Conservation (phyloP, 768 basidiomycete genomes). For the Symmetrospora coprosmae region DNA sequence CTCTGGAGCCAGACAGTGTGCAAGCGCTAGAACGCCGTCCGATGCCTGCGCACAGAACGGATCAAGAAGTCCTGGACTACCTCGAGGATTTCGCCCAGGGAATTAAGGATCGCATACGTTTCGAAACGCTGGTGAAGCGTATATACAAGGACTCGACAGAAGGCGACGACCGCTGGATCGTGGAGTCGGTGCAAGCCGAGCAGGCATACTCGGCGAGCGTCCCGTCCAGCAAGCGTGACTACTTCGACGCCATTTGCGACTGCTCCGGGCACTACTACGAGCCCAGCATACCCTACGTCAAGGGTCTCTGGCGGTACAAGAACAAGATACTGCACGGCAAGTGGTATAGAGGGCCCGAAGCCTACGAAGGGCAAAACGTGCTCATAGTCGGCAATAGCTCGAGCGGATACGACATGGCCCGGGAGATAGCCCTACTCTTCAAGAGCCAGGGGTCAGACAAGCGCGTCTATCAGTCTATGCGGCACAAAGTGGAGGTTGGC, state of each 20-base stretch:
- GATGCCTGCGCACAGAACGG: slow-evolving; percentile 7
- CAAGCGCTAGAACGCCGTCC: neutral
- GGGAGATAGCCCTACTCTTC: slow-evolving; percentile 29
- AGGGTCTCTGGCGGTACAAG: slow-evolving; percentile 34
- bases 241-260: slow-evolving; percentile 36
- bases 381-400: slow-evolving; percentile 39
- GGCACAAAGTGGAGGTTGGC: slow-evolving; percentile 20
- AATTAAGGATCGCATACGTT: slow-evolving; percentile 16
- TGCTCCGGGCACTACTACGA: slow-evolving; percentile 37
- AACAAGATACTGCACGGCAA: slow-evolving; percentile 36
- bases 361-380: slow-evolving; percentile 34
- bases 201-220: neutral
- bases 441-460: neutral
- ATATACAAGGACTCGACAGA: slow-evolving; percentile 3
- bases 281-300: slow-evolving; percentile 35
- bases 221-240: slow-evolving; percentile 36
- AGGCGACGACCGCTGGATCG: slow-evolving; percentile 10
- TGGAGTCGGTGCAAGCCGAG: neutral
- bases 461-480: slow-evolving; percentile 27
- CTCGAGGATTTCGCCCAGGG: slow-evolving; percentile 15
- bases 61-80: slow-evolving; percentile 26
- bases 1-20: too few species aligned
- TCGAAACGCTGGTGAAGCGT: slow-evolving; percentile 20
- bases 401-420: slow-evolving; percentile 39
- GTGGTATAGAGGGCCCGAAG: slow-evolving; percentile 35